Evolutionary conservation across 176 grass and related monocot genomes (phyloP), one percentile per base, ranked within the genome.

Genomic region (Guadua angustifolia): DNA sequence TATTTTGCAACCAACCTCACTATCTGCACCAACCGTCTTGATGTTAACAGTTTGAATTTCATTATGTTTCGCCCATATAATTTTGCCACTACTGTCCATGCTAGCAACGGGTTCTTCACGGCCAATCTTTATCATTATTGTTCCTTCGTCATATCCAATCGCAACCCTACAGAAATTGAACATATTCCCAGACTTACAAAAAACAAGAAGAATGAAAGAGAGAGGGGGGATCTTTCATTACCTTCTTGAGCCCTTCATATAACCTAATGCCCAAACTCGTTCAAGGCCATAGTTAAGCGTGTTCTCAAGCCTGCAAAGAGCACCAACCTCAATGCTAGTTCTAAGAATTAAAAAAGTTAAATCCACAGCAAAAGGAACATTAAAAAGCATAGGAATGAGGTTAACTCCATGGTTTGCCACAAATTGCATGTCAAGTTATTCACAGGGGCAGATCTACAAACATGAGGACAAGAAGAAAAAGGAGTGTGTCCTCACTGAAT

Each of bases 41-140:
- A 97, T 97, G 85, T 97, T 97, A 35, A 97, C 89, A 12, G 94
- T 97, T 75, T 97, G 94, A 45, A 97, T 86, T 84, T 97, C 94
- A n/a, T 94, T 97, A 78, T 94, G 92, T 38, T 94, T 94, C 4
- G 89, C 83, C 89, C 86, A 91, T 84, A 91, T 84, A 73, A 94
- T 94, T 86, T 89, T 94, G 5, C 83, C 92, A 57, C 83, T 89
- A 69, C 66, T 91, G 47, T 94, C 86, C 89, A 91, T 91, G 73
- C 89, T 91, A 73, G 86, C 92, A 80, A 91, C 86, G n/a, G 92
- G 88, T 45, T 51, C 86, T 91, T 94, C 88, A 73, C 74, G 86
- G 14, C 88, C 92, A 89, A 94, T 86, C 44, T 94, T 91, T 68
- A 94, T 88, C 92, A 94, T 94, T 69, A 94, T 91, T 78, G 89